These are phyloP conservation scores for Nelumbo lutea DNA, from an alignment of 164 flowering plant genomes.

Conservation along the genomic window DNA sequence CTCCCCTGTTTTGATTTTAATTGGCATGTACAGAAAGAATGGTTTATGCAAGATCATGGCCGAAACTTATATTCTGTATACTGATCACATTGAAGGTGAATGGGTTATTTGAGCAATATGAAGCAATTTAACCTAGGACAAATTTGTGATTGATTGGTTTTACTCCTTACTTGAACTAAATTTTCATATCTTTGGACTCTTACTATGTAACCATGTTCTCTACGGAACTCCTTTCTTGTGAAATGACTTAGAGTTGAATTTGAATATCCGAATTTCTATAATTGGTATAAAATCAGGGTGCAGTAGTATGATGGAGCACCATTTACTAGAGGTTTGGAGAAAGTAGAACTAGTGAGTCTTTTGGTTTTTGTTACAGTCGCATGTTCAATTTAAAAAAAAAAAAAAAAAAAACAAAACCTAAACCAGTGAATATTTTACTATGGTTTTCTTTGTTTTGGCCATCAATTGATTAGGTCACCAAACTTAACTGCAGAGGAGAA, in stretches of 20 bases:
- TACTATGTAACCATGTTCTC: too few relatives aligned
- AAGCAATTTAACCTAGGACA: constrained; percentile 65
- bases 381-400: not conserved
- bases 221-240: not conserved
- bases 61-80: too few relatives aligned
- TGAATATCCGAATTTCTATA: constrained; percentile 47
- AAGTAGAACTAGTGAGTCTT: constrained; percentile 48
- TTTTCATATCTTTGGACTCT: not conserved
- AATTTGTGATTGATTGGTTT: too few relatives aligned
- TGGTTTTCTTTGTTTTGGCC: not conserved
- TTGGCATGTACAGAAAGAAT: too few relatives aligned
- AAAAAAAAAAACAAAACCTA: too few relatives aligned
- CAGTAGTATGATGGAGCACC: constrained; percentile 79
- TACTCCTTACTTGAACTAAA: too few relatives aligned
- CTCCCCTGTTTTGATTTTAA: too few relatives aligned
- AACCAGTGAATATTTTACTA: not conserved
- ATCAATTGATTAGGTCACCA: constrained; percentile 41
- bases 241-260: not conserved
- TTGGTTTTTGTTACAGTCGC: not conserved
- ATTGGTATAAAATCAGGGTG: constrained; percentile 68
- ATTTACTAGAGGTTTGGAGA: constrained; percentile 66
- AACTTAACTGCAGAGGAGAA: constrained; percentile 75
- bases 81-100: too few relatives aligned
- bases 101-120: constrained; percentile 26
- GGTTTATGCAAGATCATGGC: too few relatives aligned